Base-by-base conservation (phyloP, 768 basidiomycete genomes). In the Tylopilus subfusipes region DNA sequence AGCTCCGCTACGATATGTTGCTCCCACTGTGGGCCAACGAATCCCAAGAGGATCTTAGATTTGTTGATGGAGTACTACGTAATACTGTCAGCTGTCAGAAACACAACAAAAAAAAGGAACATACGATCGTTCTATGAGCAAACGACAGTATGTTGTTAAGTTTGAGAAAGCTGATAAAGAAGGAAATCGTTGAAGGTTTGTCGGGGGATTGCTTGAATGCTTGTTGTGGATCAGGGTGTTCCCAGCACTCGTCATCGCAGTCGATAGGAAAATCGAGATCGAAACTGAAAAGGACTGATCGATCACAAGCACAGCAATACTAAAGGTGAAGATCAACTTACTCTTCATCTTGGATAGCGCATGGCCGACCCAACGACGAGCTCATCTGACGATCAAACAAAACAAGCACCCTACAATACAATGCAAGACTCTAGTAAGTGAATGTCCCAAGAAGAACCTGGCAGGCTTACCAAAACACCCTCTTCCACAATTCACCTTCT, bases 201-300 rank as follows among this genome's bases (percentile, higher is more conserved):
- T 76, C 79, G 1, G 74, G 61, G 0, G 89, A 90, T 61, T 91
- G 88, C 46, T 77, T 77, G 70, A 85, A 87, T 3, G 73, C 73
- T 22, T 72, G 68, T 13, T 72, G 73, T 0, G 77, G 75, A 49
- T 80, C 79, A 21, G 68, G 73, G 44, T 72, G 72, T 18, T 80
- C 76, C 84, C 84, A 86, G 54, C 80, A 85, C 46, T 86, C 83
- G 61, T 88, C 86, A 51, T 88, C 86, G 19, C 84, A 83, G 13
- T 84, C 83, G 2, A 84, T 71, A 1, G 85, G 84, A 13, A 78
- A 73, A 21, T 83, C 84, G 18, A 81, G 72, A 51, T 88, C 84
- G 53, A 81, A 82, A 57, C 85, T 85, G 40, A 39, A 14, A 47
- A n/a, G 46, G 7, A 34, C 31, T 5, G 5, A 21, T 60, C 3